phyloP scores from a whole-genome alignment of 1,139 yeast genomes.

The Blastobotrys aristatus region DNA sequence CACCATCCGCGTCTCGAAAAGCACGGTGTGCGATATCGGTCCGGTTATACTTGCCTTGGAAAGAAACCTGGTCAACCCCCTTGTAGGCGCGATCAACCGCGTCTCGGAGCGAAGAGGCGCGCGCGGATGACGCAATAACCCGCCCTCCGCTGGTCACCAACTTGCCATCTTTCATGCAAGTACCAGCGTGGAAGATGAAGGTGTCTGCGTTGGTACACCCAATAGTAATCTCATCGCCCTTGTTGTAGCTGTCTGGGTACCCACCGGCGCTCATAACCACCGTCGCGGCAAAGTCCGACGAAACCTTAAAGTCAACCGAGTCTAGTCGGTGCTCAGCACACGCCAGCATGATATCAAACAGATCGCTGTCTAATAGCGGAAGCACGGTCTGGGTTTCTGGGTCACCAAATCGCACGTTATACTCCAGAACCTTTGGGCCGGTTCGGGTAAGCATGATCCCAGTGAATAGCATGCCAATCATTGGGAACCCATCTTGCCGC shows the following conservation, averaged over 20 bases:
- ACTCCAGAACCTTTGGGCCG: conserved; percentile 94
- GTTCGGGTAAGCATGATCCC: conserved; percentile 83
- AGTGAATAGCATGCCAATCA: conserved; percentile 94
- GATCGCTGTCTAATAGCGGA: conserved; percentile 84
- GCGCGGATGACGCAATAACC: conserved; percentile 92
- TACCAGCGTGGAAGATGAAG: conserved; percentile 93
- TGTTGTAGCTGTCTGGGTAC: conserved; percentile 80
- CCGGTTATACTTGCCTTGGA: conserved; percentile 75
- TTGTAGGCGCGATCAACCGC: conserved; percentile 83
- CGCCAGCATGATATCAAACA: conserved; percentile 88
- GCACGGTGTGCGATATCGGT: conserved; percentile 96
- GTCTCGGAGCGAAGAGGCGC: conserved; percentile 64
- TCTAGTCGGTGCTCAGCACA: conserved; percentile 94
- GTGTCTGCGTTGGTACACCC: conserved; percentile 45
- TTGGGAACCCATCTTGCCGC: conserved; percentile 94
- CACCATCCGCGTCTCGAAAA: conserved; percentile 48
- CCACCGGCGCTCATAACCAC: conserved; percentile 98
- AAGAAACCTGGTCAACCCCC: conserved; percentile 73
- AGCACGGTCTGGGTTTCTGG: conserved; percentile 98
- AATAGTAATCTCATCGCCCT: conserved; percentile 80
- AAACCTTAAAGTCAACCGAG: conserved; percentile 62
- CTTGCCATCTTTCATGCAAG: conserved; percentile 50
- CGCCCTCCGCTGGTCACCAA: conserved; percentile 91
- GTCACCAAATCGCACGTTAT: conserved; percentile 97
- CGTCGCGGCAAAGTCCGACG: conserved; percentile 65